Evolutionary conservation across 192 early-diverging fungal genomes (phyloP).

Genomic region (Coemansia sp.): DNA sequence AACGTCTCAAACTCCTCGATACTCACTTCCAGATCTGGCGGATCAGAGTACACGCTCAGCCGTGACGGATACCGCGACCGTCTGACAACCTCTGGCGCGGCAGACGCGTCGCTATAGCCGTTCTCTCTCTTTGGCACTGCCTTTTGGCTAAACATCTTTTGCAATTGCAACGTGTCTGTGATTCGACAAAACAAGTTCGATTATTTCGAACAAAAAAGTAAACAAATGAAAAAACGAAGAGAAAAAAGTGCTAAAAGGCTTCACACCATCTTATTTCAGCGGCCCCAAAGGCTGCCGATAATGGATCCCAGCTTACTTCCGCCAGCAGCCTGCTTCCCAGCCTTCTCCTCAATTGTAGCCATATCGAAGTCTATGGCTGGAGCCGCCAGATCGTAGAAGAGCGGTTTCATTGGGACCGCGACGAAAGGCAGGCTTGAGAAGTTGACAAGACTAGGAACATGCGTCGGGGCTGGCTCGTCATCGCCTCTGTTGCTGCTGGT

Average conservation of each 20-base stretch:
- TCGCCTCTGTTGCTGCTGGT: not conserved
- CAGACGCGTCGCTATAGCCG: conserved; percentile 13
- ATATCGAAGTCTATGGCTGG: conserved; percentile 48
- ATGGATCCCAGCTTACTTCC: conserved; percentile 41
- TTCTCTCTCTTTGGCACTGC: conserved; percentile 21
- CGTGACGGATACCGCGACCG: conserved; percentile 52
- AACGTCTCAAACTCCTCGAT: conserved; percentile 58
- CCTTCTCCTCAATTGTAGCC: conserved; percentile 22
- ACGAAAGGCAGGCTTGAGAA: conserved; percentile 15
- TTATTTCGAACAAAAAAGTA: not conserved
- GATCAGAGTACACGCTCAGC: conserved; percentile 35
- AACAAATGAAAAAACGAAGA: not conserved
- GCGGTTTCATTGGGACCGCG: conserved; percentile 41
- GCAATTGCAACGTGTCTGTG: not conserved
- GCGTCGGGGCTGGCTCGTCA: not conserved
- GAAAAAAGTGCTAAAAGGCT: no score
- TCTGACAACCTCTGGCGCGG: conserved; percentile 46
- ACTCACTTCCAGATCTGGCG: conserved; percentile 54
- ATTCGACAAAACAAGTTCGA: not conserved
- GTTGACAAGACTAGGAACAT: conserved; percentile 36
- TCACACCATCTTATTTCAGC: not conserved
- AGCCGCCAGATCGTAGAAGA: conserved; percentile 54
- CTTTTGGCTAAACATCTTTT: conserved; percentile 48
- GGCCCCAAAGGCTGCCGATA: conserved; percentile 51
- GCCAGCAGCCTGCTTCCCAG: conserved; percentile 17